Evolutionary conservation across 345 rosid genomes (phyloP).

Genomic region (Salix udensis): DNA sequence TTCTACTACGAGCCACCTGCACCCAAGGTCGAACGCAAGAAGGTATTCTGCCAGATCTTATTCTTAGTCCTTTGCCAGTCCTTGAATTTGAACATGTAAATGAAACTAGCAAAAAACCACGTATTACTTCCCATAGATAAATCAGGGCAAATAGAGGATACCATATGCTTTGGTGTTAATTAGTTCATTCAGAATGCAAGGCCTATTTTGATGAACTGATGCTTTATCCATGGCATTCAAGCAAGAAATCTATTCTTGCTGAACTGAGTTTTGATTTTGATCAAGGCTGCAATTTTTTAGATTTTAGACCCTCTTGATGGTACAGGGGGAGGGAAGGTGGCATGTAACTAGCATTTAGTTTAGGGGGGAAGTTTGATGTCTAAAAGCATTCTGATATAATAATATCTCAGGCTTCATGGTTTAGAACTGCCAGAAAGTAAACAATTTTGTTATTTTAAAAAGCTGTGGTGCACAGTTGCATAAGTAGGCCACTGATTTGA

Average conservation of each 20-base stretch:
- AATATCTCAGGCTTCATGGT: not conserved
- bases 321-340: not conserved
- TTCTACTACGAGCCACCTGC: constrained; percentile 93
- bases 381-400: not conserved
- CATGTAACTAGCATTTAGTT: not conserved
- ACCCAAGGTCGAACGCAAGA: constrained; percentile 70
- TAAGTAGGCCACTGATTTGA: not conserved
- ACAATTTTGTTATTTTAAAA: not conserved
- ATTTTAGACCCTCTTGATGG: not conserved
- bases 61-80: not conserved
- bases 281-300: not conserved
- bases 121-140: not conserved
- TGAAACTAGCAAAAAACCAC: not conserved
- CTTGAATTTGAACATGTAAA: not conserved
- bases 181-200: not conserved
- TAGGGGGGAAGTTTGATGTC: not conserved
- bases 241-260: not conserved
- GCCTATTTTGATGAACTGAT: not conserved
- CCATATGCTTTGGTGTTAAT: not conserved
- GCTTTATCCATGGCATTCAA: not conserved
- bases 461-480: not conserved
- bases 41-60: constrained; percentile 44
- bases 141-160: not conserved
- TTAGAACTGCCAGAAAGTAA: constrained; percentile 1
- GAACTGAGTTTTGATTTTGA: not conserved